Conservation (phyloP, 805 yeast species). For the Sugiyamaella qingdaonensis region DNA sequence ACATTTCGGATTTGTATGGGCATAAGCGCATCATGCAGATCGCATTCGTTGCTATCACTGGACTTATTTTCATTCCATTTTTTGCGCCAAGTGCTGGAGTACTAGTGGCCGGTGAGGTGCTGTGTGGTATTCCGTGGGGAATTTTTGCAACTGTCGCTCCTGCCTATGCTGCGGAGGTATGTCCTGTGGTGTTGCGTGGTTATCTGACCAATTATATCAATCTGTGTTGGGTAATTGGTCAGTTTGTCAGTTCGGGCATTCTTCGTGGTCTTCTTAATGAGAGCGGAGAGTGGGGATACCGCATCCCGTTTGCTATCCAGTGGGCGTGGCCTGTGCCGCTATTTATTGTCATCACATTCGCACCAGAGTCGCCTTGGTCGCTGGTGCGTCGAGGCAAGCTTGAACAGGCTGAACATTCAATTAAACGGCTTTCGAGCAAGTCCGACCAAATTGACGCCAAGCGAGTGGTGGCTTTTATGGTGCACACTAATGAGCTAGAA, state of each 20-base stretch:
- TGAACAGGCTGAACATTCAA: constrained; percentile 42
- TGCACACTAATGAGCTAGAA: constrained; percentile 35
- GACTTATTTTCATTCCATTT: constrained; percentile 39
- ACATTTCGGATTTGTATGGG: constrained; percentile 40
- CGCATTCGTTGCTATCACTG: constrained; percentile 30
- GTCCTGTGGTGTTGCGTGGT: constrained; percentile 47
- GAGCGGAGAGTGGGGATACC: constrained; percentile 39
- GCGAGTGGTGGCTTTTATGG: constrained; percentile 17
- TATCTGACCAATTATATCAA: constrained; percentile 48
- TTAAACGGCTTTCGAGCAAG: constrained; percentile 31
- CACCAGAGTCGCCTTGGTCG: constrained; percentile 58
- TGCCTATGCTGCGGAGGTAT: constrained; percentile 51
- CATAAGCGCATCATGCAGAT: constrained; percentile 38
- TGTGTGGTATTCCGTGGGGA: constrained; percentile 46
- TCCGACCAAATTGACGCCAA: constrained; percentile 18
- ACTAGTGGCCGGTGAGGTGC: constrained; percentile 35
- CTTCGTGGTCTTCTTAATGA: constrained; percentile 33
- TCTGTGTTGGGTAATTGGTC: constrained; percentile 55
- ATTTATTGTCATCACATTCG: constrained; percentile 42
- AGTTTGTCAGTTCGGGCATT: constrained; percentile 51
- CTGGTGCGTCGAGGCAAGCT: constrained; percentile 40
- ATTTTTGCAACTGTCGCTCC: constrained; percentile 46
- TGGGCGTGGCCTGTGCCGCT: constrained; percentile 52
- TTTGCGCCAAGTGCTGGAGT: constrained; percentile 40
- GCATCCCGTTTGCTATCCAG: constrained; percentile 54